A percentile compares a stretch with the other conserved stretches of the same genome.
These are phyloP conservation scores for Fusarium incarnatum DNA, from an alignment of 2,329 filamentous ascomycete genomes.

Conservation along the genomic window DNA sequence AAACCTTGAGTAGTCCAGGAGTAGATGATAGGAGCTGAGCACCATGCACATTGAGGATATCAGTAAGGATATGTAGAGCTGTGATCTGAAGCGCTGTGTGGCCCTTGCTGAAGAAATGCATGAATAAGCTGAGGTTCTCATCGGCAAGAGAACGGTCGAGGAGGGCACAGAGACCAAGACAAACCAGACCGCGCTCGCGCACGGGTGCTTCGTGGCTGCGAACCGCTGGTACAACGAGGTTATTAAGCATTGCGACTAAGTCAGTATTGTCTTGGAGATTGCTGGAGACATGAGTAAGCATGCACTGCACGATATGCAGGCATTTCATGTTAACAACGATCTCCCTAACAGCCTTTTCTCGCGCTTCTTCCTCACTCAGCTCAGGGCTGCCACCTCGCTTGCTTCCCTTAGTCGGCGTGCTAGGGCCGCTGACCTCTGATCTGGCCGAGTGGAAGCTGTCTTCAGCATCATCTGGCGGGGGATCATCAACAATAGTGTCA, in stretches of 20 bases:
- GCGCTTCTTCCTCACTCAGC: constrained; percentile 72
- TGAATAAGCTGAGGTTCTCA: constrained; percentile 91
- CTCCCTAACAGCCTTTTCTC: constrained; percentile 83
- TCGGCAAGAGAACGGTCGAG: constrained; percentile 91
- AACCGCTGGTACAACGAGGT: constrained; percentile 93
- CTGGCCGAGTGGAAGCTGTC: constrained; percentile 93
- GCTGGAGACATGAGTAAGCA: constrained; percentile 92
- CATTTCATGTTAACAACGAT: constrained; percentile 99
- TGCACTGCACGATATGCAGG: constrained; percentile 95
- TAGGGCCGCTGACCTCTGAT: constrained; percentile 81
- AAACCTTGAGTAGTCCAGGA: constrained; percentile 83
- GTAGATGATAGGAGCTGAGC: constrained; percentile 77
- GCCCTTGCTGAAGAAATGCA: constrained; percentile 95
- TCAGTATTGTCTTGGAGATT: constrained; percentile 90
- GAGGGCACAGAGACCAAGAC: constrained; percentile 89
- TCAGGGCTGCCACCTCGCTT: constrained; percentile 57
- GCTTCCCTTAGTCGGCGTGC: constrained; percentile 62
- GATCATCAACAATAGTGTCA: constrained; percentile 85
- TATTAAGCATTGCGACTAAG: constrained; percentile 98
- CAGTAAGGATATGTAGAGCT: constrained; percentile 89
- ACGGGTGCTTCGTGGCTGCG: constrained; percentile 93
- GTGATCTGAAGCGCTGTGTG: constrained; percentile 91
- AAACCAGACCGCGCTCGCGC: constrained; percentile 88
- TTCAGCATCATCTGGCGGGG: constrained; percentile 65
- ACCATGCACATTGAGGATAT: constrained; percentile 91